Evolutionary conservation across 1,139 yeast species (phyloP), one percentile per base, ranked within the genome.

Genomic region (Geotrichum armillariae): DNA sequence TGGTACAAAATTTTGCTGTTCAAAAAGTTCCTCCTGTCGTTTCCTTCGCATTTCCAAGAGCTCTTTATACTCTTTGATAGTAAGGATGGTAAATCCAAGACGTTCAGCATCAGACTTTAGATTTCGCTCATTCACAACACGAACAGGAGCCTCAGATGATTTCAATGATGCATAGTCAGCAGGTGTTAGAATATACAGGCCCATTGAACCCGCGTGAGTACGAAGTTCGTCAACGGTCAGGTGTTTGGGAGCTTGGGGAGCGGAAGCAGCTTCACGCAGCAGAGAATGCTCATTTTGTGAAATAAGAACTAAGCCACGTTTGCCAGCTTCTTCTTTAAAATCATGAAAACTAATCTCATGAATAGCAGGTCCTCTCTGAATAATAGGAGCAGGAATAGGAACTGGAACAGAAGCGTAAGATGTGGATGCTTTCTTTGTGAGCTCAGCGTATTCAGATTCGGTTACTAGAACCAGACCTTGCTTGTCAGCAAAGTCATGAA

Each of bases 61-160:
- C 17, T 50, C 37, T 1, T 53, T 50, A 47, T 61, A 61, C 14
- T 65, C 66, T n/a, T 36, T 48, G 1, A 50, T 22, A 4, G 68
- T 53, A n/a, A 75, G n/a, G 12, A 60, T 56, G 7, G 63, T 61
- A 16, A 66, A 38, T 8, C 64, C 65, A 21, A 50, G 23, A 18
- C 41, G 41, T 18, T 53, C 50, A 17, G 55, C 55, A 27, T 49
- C 46, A 2, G 47, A 11, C 20, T 40, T 49, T n/a, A 52, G 46
- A 25, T 36, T 37, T 2, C 38, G 42, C 16, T 46, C 47, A 20
- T 42, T 36, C 3, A 49, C 33, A 16, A 43, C 39, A 17, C 37
- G 47, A 14, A 21, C 25, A 12, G 46, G 34, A 20, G 40, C 14
- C 20, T 22, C 31, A 4, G 46, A 17, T 20, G 41, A n/a, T 12